Evolutionary conservation across 148 eudicot genomes (phyloP), one percentile per base, ranked within the genome.

Genomic region (Nyssa sinensis): DNA sequence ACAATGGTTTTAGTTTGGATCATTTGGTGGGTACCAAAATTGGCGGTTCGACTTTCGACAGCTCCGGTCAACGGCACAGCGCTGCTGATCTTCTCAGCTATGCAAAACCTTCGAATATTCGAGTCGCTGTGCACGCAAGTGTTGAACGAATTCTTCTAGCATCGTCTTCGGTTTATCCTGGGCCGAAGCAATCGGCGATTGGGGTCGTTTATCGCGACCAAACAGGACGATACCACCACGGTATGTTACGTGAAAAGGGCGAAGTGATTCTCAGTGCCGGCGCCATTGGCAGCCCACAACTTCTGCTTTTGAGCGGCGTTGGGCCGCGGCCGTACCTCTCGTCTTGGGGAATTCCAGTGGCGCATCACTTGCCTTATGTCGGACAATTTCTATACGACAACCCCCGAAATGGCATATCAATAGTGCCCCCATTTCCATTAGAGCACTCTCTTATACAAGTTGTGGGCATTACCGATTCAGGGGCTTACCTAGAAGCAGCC

Each of bases 401-500:
- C 78, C 97, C 98, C 0, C 82, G 97, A 77, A 95, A 90, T 74
- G 94, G 98, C 9, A 92, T 95, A 62, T 92, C 98, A 7, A 85
- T 94, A 62, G 83, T 94, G 32, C 93, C 98, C 13, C 86, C 97
- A 29, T 49, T 73, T 14, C 93, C 96, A n/a, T 62, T 94, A 34
- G 94, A 92, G 53, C 97, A 92, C 61, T 92, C 98, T 30, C 86
- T 94, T n/a, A 94, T 94, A 57, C 97, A 94, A 74, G 98, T 94
- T 13, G 97, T 89, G 53, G 98, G 98, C 9, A 94, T 92, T 59
- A 94, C 97, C 9, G 74, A 77, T 66, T 80, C 90, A 8, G 98
- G 97, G 21, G 70, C 89, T 19, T 94, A 88, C 72, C 74, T 94
- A 1, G 98, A 94, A 69, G 97, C 97, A 1, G 93, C 98, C 33